Evolutionary conservation across 2,329 filamentous ascomycete species (phyloP), one percentile per base, ranked within the genome.

Genomic region (Sporothrix pallida): DNA sequence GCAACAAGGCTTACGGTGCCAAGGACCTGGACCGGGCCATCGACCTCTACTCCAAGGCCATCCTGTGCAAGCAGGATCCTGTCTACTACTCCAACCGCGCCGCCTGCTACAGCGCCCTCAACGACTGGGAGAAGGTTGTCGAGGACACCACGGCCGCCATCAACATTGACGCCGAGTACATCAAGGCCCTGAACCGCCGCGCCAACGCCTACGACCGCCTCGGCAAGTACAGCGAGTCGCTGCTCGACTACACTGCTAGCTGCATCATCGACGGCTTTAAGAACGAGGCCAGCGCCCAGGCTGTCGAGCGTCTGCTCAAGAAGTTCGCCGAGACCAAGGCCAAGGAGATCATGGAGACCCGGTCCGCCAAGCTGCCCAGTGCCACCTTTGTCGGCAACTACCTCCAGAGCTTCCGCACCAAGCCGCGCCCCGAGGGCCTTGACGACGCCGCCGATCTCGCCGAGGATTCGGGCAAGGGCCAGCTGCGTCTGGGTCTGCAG

Each of bases 41-140:
- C 81, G 92, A 95, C 4, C 90, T 99, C 50, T 99, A 99, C 84
- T 93, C 93, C 77, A 93, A 97, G 85, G 96, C 96, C 70, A 97
- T 99, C 79, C 86, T 98, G 70, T 98, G 96, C 91, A 97, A 96
- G 85, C 92, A 95, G 74, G 96, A 99, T 80, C 94, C 96, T 46
- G 95, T 99, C 82, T 99, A 96, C 87, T 99, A 97, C 88, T 98
- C 96, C 76, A 99, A 99, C 88, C 92, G 96, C 79, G 96, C 96
- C 74, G 96, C 96, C 72, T 99, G 96, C 88, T 97, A 94, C 86
- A 98, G 97, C 82, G 94, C 96, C 77, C 90, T 96, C 81, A 91
- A 90, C 77, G 89, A 97, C 79, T 99, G 95, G 94, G 92, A 97
- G 69, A 95, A 96, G 86, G 96, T 98, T 74, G 92, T 99, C 76